A percentile compares a stretch with the other conserved stretches of the same genome.
Conservation (phyloP, 441 rosid species). For the Omphalea diandra region DNA sequence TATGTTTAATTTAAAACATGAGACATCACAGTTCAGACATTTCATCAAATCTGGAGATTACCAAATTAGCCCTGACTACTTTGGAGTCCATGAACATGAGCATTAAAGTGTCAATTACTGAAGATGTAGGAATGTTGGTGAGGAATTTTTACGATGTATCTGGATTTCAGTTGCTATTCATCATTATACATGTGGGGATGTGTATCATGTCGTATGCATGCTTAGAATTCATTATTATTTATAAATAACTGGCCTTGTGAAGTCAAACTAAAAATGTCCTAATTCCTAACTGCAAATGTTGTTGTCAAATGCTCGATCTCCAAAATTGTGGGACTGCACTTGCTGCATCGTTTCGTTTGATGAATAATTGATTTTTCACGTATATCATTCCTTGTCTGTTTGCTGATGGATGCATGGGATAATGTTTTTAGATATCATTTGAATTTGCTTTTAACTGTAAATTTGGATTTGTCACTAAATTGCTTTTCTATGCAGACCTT, state of each 20-base stretch:
- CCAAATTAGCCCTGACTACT: neutral
- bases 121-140: neutral
- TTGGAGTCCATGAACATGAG: neutral
- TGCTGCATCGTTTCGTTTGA: neutral
- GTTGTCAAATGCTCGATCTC: neutral
- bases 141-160: no score
- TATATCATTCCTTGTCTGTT: neutral
- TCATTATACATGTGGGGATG: neutral
- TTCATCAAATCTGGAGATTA: neutral
- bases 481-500: slow-evolving; percentile 51
- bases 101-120: neutral
- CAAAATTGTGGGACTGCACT: neutral
- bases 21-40: neutral
- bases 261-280: neutral
- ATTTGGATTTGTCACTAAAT: slow-evolving; percentile 11
- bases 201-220: neutral
- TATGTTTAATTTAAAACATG: neutral
- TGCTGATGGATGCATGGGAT: neutral
- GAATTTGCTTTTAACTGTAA: slow-evolving; percentile 5
- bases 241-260: neutral
- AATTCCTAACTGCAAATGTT: neutral
- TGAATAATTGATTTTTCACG: neutral
- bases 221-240: neutral
- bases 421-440: no score
- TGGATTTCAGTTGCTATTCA: no score